phyloP scores from a whole-genome alignment of 2,329 filamentous ascomycete genomes.

The Penicillium sp. region DNA sequence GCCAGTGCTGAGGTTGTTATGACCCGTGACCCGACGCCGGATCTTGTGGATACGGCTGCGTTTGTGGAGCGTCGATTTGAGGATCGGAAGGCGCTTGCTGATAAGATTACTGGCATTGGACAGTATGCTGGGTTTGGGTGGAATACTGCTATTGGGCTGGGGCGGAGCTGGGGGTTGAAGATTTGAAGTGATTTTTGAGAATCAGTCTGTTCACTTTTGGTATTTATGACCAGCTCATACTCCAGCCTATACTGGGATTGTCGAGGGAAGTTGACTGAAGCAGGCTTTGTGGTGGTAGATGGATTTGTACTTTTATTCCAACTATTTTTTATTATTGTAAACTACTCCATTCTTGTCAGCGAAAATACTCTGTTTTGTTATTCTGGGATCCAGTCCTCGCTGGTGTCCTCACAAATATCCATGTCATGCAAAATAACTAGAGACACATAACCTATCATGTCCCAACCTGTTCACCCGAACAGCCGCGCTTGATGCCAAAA shows the following conservation, averaged over 20 bases:
- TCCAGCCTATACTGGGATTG: background rate
- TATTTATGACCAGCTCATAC: background rate
- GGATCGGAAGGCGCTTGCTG: slow-evolving; percentile 65
- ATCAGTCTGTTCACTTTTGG: background rate
- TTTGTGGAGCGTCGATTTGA: slow-evolving; percentile 76
- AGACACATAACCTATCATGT: background rate
- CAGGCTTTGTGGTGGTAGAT: background rate
- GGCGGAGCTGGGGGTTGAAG: slow-evolving; percentile 83
- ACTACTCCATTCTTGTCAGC: slow-evolving; percentile 8
- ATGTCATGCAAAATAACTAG: background rate
- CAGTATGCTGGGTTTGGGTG: slow-evolving; percentile 83
- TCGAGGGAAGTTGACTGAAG: background rate
- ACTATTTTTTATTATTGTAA: background rate
- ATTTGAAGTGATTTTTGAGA: slow-evolving; percentile 55
- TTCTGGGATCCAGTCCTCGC: background rate
- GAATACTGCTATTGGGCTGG: slow-evolving; percentile 72
- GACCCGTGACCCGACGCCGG: slow-evolving; percentile 77
- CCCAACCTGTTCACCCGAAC: slow-evolving; percentile 1
- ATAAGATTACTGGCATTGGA: slow-evolving; percentile 62
- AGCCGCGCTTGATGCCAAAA: slow-evolving; percentile 2
- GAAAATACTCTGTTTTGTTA: background rate
- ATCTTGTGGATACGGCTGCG: slow-evolving; percentile 72
- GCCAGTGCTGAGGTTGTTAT: slow-evolving; percentile 86
- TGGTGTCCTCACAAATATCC: background rate
- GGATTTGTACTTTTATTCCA: slow-evolving; percentile 6